phyloP scores from a whole-genome alignment of 2,329 filamentous ascomycete species.

The Alternaria metachromatica region DNA sequence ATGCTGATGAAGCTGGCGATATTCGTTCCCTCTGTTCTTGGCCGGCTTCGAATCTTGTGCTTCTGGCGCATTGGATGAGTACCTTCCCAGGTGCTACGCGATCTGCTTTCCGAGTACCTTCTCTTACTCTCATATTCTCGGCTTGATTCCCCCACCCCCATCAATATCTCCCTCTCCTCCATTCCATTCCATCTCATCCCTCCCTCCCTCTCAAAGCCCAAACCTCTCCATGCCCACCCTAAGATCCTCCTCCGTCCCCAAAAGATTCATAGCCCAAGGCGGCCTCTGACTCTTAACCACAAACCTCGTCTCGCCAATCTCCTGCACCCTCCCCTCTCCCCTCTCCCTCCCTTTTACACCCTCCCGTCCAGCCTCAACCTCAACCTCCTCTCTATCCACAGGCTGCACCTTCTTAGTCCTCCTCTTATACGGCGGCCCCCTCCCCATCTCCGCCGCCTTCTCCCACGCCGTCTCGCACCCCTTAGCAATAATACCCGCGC shows the following conservation, averaged over 20 bases:
- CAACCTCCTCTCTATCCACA: neutral
- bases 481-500: conserved; percentile 77
- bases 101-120: neutral
- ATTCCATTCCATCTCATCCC: neutral
- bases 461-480: conserved; percentile 88
- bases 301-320: conserved; percentile 43
- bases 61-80: neutral
- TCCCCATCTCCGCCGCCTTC: conserved; percentile 73
- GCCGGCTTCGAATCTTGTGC: neutral
- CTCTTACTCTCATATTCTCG: neutral
- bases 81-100: neutral
- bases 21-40: neutral
- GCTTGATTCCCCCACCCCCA: neutral
- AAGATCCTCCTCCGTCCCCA: conserved; percentile 80
- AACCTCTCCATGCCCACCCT: conserved; percentile 39
- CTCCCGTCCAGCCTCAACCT: neutral
- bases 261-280: conserved; percentile 78
- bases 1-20: neutral
- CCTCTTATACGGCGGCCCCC: conserved; percentile 73
- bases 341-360: neutral
- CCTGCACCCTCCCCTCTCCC: conserved; percentile 13
- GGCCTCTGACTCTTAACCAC: conserved; percentile 69
- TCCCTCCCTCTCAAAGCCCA: conserved; percentile 9
- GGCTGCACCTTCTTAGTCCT: conserved; percentile 20
- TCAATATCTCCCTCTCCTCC: neutral